Conservation (phyloP, 345 rosid species). For the Kandelia obovata region DNA sequence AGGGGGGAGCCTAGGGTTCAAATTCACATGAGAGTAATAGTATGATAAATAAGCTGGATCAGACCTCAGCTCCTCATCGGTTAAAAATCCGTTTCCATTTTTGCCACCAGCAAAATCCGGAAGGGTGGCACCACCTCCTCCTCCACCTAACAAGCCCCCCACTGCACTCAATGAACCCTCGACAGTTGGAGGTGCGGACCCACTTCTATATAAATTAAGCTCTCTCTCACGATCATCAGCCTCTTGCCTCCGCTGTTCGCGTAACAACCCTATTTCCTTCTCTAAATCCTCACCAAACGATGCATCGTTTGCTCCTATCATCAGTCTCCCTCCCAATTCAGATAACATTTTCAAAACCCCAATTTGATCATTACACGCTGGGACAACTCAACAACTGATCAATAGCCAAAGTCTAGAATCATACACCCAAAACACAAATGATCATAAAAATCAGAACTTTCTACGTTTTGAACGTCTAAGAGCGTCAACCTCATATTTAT, state of each 20-base stretch:
- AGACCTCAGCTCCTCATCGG: constrained; percentile 75
- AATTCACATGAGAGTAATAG: constrained; percentile 69
- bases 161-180: constrained; percentile 62
- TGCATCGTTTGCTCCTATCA: constrained; percentile 60
- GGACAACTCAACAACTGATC: constrained; percentile 14
- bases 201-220: constrained; percentile 65
- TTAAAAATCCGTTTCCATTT: constrained; percentile 40
- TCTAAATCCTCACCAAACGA: constrained; percentile 74
- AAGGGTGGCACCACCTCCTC: constrained; percentile 20
- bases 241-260: constrained; percentile 51
- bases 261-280: constrained; percentile 56
- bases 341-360: constrained; percentile 46
- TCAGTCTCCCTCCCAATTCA: constrained; percentile 58
- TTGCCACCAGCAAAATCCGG: constrained; percentile 39
- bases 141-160: constrained; percentile 55
- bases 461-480: constrained; percentile 6
- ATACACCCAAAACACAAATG: constrained; percentile 18
- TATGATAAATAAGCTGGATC: constrained; percentile 69
- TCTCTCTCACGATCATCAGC: constrained; percentile 58
- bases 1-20: constrained; percentile 92
- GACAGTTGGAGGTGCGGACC: constrained; percentile 78
- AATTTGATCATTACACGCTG: constrained; percentile 32
- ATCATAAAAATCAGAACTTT: constrained; percentile 30
- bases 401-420: constrained; percentile 25
- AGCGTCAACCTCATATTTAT: constrained; percentile 28